phyloP scores from a whole-genome alignment of 441 rosid genomes.

The Erysimum pusillum region DNA sequence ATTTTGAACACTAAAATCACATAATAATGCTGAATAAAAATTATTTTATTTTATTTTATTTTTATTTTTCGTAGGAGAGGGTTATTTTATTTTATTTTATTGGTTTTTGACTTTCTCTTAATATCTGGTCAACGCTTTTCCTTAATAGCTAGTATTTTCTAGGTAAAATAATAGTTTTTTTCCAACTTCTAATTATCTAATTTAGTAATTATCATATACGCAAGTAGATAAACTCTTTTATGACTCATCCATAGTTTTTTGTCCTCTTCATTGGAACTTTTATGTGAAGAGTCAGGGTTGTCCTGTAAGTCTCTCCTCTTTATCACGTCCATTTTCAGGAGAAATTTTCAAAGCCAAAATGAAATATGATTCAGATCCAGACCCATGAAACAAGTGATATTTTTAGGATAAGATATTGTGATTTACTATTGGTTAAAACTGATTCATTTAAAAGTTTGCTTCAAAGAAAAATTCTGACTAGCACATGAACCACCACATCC shows the following conservation, averaged over 20 bases:
- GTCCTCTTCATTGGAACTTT: slow-evolving; percentile 57
- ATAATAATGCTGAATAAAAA: too few species aligned
- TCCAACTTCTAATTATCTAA: too few species aligned
- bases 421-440: not conserved
- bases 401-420: not conserved
- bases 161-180: too few species aligned
- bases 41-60: not conserved
- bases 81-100: not conserved
- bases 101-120: not conserved
- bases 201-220: too few species aligned
- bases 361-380: slow-evolving; percentile 1
- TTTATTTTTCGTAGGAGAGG: too few species aligned
- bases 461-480: not conserved
- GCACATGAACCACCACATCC: slow-evolving; percentile 7
- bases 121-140: not conserved
- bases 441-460: not conserved
- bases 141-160: not conserved
- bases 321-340: not conserved
- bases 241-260: slow-evolving; percentile 10
- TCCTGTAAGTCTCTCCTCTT: slow-evolving; percentile 41
- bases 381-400: not conserved
- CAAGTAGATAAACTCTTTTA: not conserved
- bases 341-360: slow-evolving; percentile 1
- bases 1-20: too few species aligned
- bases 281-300: slow-evolving; percentile 60